Percentiles rank a stretch among this genome's conserved stretches.
These are phyloP conservation scores for Yamadazyma triangularis DNA, from an alignment of 1,139 yeast species.

Conservation along the genomic window DNA sequence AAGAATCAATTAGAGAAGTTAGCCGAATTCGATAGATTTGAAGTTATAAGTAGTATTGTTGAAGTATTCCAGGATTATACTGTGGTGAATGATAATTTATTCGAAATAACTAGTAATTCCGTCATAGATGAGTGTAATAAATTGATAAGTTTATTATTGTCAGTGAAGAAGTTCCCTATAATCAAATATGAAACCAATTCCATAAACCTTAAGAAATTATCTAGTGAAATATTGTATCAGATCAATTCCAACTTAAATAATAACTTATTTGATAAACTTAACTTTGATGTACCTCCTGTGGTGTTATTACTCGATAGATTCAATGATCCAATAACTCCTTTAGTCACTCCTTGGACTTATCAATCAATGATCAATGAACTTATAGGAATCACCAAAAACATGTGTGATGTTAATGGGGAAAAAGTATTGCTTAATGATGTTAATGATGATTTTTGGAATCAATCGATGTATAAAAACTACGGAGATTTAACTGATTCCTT, in stretches of 20 bases:
- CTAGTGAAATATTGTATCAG: constrained; percentile 61
- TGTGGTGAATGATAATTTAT: constrained; percentile 68
- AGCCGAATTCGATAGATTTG: constrained; percentile 89
- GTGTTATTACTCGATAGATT: constrained; percentile 78
- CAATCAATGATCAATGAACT: constrained; percentile 97
- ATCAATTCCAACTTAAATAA: constrained; percentile 53
- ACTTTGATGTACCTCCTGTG: constrained; percentile 66
- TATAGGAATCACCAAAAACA: constrained; percentile 73
- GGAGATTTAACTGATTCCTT: constrained; percentile 92
- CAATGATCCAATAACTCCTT: constrained; percentile 89
- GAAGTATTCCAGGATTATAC: constrained; percentile 84
- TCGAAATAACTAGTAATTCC: constrained; percentile 17
- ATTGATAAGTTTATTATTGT: constrained; percentile 61
- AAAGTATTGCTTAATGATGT: constrained; percentile 29
- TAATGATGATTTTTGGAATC: constrained; percentile 75
- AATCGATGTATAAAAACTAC: constrained; percentile 82
- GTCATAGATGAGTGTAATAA: constrained; percentile 49
- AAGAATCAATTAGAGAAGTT: constrained; percentile 77
- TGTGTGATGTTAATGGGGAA: constrained; percentile 54
- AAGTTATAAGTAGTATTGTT: constrained; percentile 66
- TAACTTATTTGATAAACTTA: constrained; percentile 65
- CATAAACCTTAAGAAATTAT: constrained; percentile 57
- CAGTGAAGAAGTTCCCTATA: constrained; percentile 72
- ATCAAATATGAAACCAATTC: constrained; percentile 74
- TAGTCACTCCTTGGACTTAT: constrained; percentile 93